These are phyloP conservation scores for Paramecium caudatum DNA, from an alignment of 73 alveolate genomes.

Conservation along the genomic window DNA sequence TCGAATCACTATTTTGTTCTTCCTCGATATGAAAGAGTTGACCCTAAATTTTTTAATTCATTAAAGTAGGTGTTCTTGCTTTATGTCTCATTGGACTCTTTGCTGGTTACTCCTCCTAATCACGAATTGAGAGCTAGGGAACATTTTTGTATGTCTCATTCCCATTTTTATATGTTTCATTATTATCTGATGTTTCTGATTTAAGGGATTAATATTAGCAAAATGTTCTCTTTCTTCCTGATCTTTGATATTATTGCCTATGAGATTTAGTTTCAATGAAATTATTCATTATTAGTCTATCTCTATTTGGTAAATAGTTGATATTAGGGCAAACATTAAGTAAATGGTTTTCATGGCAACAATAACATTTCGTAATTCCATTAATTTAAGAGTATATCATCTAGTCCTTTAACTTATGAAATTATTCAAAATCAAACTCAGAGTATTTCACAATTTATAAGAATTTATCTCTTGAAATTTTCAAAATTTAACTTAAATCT, in stretches of 20 bases:
- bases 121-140: no score
- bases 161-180: no score
- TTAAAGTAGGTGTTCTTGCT: background rate
- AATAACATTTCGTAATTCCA: background rate
- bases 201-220: background rate
- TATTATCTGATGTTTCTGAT: no score
- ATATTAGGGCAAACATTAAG: background rate
- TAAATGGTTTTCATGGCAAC: background rate
- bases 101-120: background rate
- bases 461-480: slow-evolving; percentile 2
- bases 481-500: slow-evolving; percentile 15
- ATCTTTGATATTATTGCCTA: background rate
- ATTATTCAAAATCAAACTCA: background rate
- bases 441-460: background rate
- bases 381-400: background rate
- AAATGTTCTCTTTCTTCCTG: background rate
- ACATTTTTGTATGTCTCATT: no score
- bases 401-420: background rate
- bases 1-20: background rate
- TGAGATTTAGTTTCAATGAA: background rate
- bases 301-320: background rate
- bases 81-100: background rate
- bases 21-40: background rate
- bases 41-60: background rate
- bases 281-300: background rate